A percentile compares a stretch with the other conserved stretches of the same genome.
Evolutionary conservation across 2,329 filamentous ascomycete species (phyloP).

Genomic region (Penicillium palitans): DNA sequence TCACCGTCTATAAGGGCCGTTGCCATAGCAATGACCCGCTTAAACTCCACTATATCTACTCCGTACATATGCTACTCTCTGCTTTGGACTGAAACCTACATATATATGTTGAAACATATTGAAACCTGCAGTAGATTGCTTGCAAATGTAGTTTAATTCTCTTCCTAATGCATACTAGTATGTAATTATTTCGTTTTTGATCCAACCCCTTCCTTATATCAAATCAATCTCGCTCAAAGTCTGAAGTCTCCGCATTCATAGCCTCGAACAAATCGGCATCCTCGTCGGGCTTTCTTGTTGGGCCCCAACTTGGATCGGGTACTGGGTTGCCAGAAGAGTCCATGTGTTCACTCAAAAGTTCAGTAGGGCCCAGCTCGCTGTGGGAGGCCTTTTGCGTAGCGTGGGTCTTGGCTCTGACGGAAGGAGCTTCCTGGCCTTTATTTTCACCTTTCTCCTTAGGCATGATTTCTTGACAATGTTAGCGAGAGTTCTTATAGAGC

Average conservation of each 20-base stretch:
- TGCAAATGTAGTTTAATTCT: neutral
- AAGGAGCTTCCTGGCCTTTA: neutral
- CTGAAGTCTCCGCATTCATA: constrained; percentile 30
- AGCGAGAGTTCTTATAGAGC: neutral
- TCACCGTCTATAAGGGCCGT: neutral
- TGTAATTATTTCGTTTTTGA: neutral
- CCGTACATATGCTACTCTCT: neutral
- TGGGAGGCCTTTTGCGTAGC: constrained; percentile 11
- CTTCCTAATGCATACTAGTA: neutral
- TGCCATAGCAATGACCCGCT: constrained; percentile 1
- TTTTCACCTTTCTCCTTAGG: neutral
- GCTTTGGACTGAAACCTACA: neutral
- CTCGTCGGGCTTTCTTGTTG: constrained; percentile 15
- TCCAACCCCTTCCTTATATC: neutral
- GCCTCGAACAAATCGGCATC: constrained; percentile 34
- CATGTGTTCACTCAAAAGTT: constrained; percentile 34
- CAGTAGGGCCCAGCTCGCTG: constrained; percentile 28
- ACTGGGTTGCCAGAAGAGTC: constrained; percentile 35
- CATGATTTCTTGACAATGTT: neutral
- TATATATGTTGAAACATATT: neutral
- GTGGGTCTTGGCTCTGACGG: neutral
- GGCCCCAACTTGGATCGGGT: constrained; percentile 29
- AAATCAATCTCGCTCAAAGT: constrained; percentile 20
- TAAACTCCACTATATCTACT: neutral
- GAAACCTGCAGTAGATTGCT: neutral